Conservation (phyloP, 805 yeast genomes). For the Candida saitoana region DNA sequence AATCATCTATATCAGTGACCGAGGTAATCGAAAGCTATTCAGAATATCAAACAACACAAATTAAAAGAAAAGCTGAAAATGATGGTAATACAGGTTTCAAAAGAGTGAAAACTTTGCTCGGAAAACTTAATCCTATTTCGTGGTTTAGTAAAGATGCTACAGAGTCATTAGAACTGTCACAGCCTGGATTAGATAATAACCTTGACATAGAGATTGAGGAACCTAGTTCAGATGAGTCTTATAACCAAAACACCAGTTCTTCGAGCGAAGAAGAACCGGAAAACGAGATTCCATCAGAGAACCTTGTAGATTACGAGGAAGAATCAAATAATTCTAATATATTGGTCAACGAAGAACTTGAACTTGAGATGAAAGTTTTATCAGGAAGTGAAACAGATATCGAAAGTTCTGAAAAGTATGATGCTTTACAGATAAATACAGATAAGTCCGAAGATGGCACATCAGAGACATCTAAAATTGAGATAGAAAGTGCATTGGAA, state of each 20-base stretch:
- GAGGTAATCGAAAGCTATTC: not conserved
- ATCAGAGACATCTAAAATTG: not conserved
- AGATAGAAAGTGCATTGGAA: not conserved
- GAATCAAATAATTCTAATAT: not conserved
- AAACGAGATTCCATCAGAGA: not conserved
- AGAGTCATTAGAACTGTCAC: not conserved
- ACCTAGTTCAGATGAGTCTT: not conserved
- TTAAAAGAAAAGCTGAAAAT: not conserved
- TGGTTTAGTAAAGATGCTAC: not conserved
- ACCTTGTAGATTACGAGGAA: not conserved
- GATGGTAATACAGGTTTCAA: not conserved
- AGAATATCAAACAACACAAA: not conserved
- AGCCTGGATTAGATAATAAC: not conserved
- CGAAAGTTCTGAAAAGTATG: not conserved
- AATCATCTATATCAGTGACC: conserved; percentile 1
- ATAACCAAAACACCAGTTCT: not conserved
- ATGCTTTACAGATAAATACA: too few species aligned
- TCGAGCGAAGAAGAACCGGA: not conserved
- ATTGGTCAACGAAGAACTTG: not conserved
- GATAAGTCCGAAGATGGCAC: too few species aligned
- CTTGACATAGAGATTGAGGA: not conserved
- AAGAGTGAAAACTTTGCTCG: not conserved
- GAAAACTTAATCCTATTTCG: not conserved
- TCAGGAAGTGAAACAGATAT: not conserved
- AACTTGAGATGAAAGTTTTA: not conserved